Base-by-base conservation (phyloP, 1,139 yeast genomes). In the Kurtzmaniella quercitrusa region DNA sequence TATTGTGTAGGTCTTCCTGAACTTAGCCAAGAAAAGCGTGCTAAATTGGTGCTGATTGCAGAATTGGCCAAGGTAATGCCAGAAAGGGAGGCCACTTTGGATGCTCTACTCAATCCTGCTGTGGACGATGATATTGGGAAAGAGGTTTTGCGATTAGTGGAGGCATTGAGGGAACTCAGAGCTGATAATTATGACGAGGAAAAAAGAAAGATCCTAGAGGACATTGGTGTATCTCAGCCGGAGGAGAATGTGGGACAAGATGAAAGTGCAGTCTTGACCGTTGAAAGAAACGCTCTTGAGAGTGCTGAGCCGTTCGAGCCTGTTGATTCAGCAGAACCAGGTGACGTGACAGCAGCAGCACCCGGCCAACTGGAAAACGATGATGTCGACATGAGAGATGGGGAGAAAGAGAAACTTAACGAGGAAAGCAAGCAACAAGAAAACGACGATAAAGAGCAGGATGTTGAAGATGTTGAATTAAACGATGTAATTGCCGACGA, bases 91-190 rank as follows among this genome's bases (percentile, higher is more conserved):
- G 58, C 69, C 41, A 63, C 70, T 1, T 58, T 72, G 44, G 76
- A 73, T 39, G 62, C 66, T 1, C 58, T 65, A 44, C 55, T 71
- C 37, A 64, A 72, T 8, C 70, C 75, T 2, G 57, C 63, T 2
- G 62, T 70, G 18, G 76, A 73, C 47, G 55, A 57, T 18, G 62
- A 59, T 41, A 61, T 72, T 39, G 65, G 71, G 19, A 66, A 62
- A 53, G 77, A 73, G 51, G 62, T 72, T 21, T 53, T 71, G 16
- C 58, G 77, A 24, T 58, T 69, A 33, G 56, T 65, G 41, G 62
- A 63, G 10, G 53, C 69, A 41, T 47, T 61, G 48, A 49, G 54
- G 43, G 51, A 50, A 46, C 44, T 60, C 41, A 15, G 41, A 41
- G 44, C 15, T 29, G 38, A 33, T 9, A 24, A 16, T 14, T 21